Evolutionary conservation across 768 basidiomycete genomes (phyloP).

Genomic region (Tephrocybe sp.): DNA sequence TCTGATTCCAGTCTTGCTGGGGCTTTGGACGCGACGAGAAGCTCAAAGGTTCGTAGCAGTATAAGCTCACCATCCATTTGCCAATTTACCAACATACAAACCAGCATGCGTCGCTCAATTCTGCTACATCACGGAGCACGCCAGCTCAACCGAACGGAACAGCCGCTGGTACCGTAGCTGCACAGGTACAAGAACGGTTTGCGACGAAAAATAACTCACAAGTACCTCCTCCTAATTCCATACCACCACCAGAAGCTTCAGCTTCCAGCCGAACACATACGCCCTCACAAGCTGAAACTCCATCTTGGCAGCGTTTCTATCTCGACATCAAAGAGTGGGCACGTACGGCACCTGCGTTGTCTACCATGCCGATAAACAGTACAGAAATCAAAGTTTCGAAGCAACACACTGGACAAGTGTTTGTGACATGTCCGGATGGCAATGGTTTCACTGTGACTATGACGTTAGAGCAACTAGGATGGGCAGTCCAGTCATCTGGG

Average conservation of each 20-base stretch:
- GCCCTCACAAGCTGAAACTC: not conserved
- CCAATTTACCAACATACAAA: not conserved
- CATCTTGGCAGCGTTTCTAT: constrained; percentile 1
- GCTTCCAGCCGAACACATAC: not conserved
- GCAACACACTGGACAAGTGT: not conserved
- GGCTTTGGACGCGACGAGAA: not conserved
- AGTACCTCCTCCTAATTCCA: not conserved
- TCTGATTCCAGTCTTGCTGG: constrained; percentile 6
- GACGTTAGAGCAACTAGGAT: not conserved
- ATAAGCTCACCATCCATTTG: not conserved
- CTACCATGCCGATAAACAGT: constrained; percentile 1
- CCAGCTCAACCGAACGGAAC: not conserved
- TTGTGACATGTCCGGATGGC: not conserved
- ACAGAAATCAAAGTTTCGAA: constrained; percentile 3
- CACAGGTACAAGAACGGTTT: constrained; percentile 3
- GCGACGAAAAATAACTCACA: not conserved
- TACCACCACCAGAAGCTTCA: not conserved
- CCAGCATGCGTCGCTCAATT: not conserved
- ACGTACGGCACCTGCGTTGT: not conserved
- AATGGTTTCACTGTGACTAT: not conserved
- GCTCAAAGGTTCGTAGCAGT: not conserved
- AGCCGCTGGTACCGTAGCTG: not conserved
- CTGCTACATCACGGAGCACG: not conserved
- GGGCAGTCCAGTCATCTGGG: too few relatives aligned
- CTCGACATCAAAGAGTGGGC: not conserved